Evolutionary conservation across 148 eudicot species (phyloP), one percentile per base, ranked within the genome.

Genomic region (Spergularia bocconei): DNA sequence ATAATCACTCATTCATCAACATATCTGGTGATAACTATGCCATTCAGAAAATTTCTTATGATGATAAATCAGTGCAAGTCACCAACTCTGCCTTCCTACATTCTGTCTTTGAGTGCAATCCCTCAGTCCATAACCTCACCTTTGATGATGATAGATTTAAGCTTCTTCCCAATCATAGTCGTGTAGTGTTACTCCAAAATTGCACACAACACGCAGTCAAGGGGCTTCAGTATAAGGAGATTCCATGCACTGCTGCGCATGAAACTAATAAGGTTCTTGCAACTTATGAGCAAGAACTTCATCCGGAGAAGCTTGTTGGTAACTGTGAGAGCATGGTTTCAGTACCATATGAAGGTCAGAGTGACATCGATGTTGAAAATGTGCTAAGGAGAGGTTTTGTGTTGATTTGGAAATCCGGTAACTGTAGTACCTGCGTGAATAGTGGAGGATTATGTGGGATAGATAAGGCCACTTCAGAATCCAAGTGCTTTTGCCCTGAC

Each of bases 401-500:
- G 29, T 20, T 82, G 53, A 17, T 50, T 19, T 82, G 81, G 81
- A 69, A 4, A 2, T 67, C 66, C 2, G 17, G 51, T 57, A 70
- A 21, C 53, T 82, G 84, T 72, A 64, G 36, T 48, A 79, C 67
- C 10, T 74, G 84, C 38, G 41, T 21, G 19, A 8, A n/a, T 15
- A 78, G 75, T 69, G 78, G 81, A 23, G 84, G 84, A 23, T 14
- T 66, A 63, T 77, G 81, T 62, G 81, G 66, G 14, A 23, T 23
- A 39, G 63, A 81, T 67, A n/a, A 19, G 16, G 51, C 13, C 57
- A 64, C 52, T 74, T 78, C 57, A 20, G 55, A 64, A 15, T 8
- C 63, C n/a, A 74, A 63, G 69, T 82, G 84, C 68, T 75, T 69
- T 44, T 82, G 82, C 50, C 68, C 69, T 52, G 63, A 56, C 70